Conservation (phyloP, 129 eudicot species). For the Chrysanthemum lavandulifolium region DNA sequence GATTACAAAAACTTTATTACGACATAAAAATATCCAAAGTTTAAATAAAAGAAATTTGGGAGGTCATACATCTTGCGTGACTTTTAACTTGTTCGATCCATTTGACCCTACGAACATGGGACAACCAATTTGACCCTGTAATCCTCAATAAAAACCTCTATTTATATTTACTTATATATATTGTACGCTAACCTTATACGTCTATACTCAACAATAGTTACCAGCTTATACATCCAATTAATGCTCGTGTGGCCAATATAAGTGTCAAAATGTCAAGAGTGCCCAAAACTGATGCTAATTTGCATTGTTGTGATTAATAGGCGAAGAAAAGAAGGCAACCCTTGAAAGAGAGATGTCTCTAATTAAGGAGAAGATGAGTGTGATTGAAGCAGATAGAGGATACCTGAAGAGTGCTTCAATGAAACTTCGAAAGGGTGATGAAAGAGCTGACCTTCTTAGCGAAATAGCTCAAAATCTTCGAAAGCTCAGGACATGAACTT, state of each 20-base stretch:
- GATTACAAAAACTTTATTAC: no score
- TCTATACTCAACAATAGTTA: not conserved
- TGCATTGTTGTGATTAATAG: constrained; percentile 30
- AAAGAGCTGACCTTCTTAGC: constrained; percentile 66
- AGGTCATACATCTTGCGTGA: no score
- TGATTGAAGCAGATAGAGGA: constrained; percentile 67
- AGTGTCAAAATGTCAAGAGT: not conserved
- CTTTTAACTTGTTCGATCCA: no score
- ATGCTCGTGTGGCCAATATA: not conserved
- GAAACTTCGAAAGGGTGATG: constrained; percentile 60
- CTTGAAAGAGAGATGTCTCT: constrained; percentile 59
- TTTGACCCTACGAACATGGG: no score
- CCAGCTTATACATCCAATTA: not conserved
- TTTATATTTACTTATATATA: no score
- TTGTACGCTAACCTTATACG: not conserved
- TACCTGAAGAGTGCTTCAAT: constrained; percentile 64
- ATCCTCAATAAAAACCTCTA: no score
- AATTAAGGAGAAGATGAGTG: constrained; percentile 60
- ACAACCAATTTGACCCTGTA: no score
- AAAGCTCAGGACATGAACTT: constrained; percentile 34
- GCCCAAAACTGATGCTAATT: constrained; percentile 10
- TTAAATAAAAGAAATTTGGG: no score
- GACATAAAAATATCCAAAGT: no score
- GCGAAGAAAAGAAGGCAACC: constrained; percentile 33
- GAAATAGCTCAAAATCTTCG: constrained; percentile 84